Evolutionary conservation across 2,329 filamentous ascomycete genomes (phyloP).

Genomic region (Aspergillus candidus): DNA sequence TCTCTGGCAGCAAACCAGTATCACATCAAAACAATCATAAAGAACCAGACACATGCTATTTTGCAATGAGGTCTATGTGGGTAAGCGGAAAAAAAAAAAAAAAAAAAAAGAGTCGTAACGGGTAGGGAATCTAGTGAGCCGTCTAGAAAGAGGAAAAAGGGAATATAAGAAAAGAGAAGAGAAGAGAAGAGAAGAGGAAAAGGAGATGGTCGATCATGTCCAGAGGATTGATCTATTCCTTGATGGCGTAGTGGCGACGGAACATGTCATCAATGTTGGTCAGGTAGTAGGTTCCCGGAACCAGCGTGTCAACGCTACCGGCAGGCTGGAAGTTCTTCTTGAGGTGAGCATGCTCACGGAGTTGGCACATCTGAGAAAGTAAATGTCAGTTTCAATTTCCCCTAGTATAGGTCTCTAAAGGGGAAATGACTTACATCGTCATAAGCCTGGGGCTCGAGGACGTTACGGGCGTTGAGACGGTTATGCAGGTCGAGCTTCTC

Average conservation of each 20-base stretch:
- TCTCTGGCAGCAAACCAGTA: constrained; percentile 8
- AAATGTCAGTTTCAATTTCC: constrained; percentile 20
- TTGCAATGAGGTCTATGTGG: constrained; percentile 19
- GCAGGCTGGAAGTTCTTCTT: constrained; percentile 70
- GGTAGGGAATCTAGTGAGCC: constrained; percentile 30
- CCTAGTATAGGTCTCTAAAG: background rate
- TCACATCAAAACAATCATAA: constrained; percentile 5
- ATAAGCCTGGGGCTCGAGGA: constrained; percentile 65
- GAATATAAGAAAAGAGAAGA: too few relatives aligned
- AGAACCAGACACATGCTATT: constrained; percentile 1
- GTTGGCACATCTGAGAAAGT: constrained; percentile 61
- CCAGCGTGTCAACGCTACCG: constrained; percentile 62
- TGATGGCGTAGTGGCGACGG: constrained; percentile 70
- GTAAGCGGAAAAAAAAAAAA: constrained; percentile 15
- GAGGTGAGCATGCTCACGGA: constrained; percentile 76
- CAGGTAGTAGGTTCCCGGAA: constrained; percentile 68
- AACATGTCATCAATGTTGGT: constrained; percentile 79
- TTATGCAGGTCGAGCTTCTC: constrained; percentile 64
- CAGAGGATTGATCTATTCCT: constrained; percentile 52
- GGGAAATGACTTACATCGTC: constrained; percentile 55
- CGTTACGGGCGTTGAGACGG: constrained; percentile 59
- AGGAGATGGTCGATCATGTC: constrained; percentile 17
- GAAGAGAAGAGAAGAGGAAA: too few relatives aligned
- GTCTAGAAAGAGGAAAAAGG: constrained; percentile 15
- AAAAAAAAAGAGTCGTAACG: constrained; percentile 21